Evolutionary conservation across 1,284 basidiomycete species (phyloP), one percentile per base, ranked within the genome.

Genomic region (Cutaneotrichosporon daszewskae): DNA sequence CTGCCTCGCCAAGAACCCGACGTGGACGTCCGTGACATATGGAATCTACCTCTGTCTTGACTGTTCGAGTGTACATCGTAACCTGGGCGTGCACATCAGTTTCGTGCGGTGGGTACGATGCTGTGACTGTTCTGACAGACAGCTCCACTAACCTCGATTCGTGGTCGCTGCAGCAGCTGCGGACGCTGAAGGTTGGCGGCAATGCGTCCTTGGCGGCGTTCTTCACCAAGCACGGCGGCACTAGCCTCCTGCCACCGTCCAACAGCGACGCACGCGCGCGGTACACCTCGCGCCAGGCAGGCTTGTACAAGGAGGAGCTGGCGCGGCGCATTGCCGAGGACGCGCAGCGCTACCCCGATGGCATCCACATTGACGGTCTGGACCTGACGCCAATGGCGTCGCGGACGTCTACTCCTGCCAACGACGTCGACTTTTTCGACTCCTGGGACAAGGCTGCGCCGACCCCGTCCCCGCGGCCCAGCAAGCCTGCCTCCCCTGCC

Each of bases 21-120:
- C 92, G 36, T 98, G 94, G 94, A 85, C 91, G 2, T 92, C 87
- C 53, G 90, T 95, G 25, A 94, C 90, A 0, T 99, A 85, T 65
- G 94, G 88, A 38, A 84, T 98, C 34, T 98, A 98, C 73, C 94
- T 99, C 64, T 99, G 94, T 66, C 76, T 98, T 34, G 92, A 98
- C 60, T 98, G 94, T 76, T 97, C 92, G 5, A 87, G 85, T 53
- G 78, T 88, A 13, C 94, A 99, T 72, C 79, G 94, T 46, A 97
- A 95, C 71, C 84, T 97, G 80, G 94, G 94, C 58, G 95, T 98
- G 16, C 94, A 99, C 69, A 92, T 99, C 71, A 88, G 83, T 54
- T 99, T 99, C 66, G 94, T 99, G 34, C 78, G 91, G 86, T 91
- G 64, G 55, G 84, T 74, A 4, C 29, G 3, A 17, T 25, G 27